phyloP scores from a whole-genome alignment of 2,329 filamentous ascomycete species.

The Sclerotinia minor region DNA sequence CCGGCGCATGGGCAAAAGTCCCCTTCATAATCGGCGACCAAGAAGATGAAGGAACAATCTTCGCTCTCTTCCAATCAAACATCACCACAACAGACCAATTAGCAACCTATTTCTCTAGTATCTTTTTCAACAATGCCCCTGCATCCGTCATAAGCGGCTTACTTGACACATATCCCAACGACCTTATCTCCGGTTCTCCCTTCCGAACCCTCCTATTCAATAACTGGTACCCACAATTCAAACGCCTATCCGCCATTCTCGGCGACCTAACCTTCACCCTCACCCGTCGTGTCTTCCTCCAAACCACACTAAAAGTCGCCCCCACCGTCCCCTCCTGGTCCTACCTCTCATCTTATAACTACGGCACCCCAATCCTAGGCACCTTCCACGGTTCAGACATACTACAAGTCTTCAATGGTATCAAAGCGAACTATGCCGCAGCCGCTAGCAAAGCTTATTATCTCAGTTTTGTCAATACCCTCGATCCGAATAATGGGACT shows the following conservation, averaged over 20 bases:
- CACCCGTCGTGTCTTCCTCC: slow-evolving; percentile 64
- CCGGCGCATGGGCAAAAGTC: slow-evolving; percentile 58
- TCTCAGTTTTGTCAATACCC: slow-evolving; percentile 67
- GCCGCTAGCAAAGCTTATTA: slow-evolving; percentile 67
- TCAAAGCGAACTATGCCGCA: slow-evolving; percentile 51
- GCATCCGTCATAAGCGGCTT: slow-evolving; percentile 53
- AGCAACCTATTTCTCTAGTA: slow-evolving; percentile 58
- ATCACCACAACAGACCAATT: slow-evolving; percentile 61
- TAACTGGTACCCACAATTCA: slow-evolving; percentile 74
- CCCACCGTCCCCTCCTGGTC: slow-evolving; percentile 68
- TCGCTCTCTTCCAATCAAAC: slow-evolving; percentile 68
- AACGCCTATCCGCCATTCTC: slow-evolving; percentile 71
- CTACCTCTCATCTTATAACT: slow-evolving; percentile 71
- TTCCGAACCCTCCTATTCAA: slow-evolving; percentile 70
- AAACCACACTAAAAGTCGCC: slow-evolving; percentile 47
- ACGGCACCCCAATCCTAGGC: slow-evolving; percentile 69
- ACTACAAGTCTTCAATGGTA: slow-evolving; percentile 58
- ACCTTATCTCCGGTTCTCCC: slow-evolving; percentile 58
- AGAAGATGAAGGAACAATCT: slow-evolving; percentile 78
- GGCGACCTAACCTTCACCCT: slow-evolving; percentile 77
- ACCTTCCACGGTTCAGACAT: slow-evolving; percentile 75
- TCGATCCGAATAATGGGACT: slow-evolving; percentile 65
- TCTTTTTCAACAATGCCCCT: slow-evolving; percentile 62
- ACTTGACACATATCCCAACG: slow-evolving; percentile 62
- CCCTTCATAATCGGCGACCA: slow-evolving; percentile 71